These are phyloP conservation scores for Jatropha curcas DNA, from an alignment of 345 rosid genomes.

Conservation along the genomic window DNA sequence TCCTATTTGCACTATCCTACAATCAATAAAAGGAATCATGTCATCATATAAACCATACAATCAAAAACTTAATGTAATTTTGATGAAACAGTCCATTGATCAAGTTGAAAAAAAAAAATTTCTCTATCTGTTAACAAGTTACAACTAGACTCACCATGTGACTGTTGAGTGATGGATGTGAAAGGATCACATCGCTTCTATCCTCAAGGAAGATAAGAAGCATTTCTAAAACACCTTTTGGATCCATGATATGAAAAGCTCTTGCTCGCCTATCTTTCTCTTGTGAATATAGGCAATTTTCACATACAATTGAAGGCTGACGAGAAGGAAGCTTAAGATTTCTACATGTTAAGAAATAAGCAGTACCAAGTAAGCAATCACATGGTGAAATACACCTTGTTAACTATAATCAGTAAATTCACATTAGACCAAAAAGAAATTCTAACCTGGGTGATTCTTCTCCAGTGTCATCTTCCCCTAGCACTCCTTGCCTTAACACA, in stretches of 20 bases:
- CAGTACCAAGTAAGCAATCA: not conserved
- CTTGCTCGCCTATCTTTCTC: constrained; percentile 69
- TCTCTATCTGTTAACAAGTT: not conserved
- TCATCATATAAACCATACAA: not conserved
- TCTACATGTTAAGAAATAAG: constrained; percentile 36
- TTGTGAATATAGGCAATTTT: constrained; percentile 75
- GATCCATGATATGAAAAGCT: constrained; percentile 90
- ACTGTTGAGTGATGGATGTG: constrained; percentile 57
- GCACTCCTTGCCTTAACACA: constrained; percentile 81
- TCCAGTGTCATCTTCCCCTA: constrained; percentile 95
- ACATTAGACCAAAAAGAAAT: not conserved
- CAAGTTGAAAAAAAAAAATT: not conserved
- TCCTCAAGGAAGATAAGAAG: constrained; percentile 83
- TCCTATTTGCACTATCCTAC: constrained; percentile 48
- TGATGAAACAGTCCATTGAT: constrained; percentile 6
- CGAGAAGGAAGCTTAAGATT: constrained; percentile 86
- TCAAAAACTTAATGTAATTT: not conserved
- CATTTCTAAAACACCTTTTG: constrained; percentile 80
- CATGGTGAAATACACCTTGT: not conserved
- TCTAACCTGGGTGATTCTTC: constrained; percentile 87
- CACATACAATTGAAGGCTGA: constrained; percentile 77
- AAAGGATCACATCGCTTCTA: constrained; percentile 40
- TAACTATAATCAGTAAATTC: not conserved
- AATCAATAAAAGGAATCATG: constrained; percentile 22
- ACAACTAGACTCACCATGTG: constrained; percentile 31